Base-by-base conservation (phyloP, 2,329 filamentous ascomycete species). In the Dactylellina haptotyla region DNA sequence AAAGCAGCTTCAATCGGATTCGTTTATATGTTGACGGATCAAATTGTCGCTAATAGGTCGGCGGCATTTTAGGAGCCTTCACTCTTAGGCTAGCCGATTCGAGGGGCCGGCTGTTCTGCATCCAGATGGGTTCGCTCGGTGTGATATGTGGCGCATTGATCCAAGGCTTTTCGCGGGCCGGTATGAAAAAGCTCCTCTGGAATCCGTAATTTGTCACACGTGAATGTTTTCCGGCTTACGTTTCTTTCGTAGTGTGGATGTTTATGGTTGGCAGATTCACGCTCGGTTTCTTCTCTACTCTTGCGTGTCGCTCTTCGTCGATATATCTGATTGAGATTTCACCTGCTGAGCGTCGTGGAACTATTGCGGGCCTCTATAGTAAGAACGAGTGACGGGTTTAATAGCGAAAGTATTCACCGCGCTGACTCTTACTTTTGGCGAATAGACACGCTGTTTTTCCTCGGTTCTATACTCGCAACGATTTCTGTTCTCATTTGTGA, bases 261-360 rank as follows among this genome's bases (percentile, higher is more conserved):
- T 88, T 88, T 79, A 85, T 88, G 79, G 85, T 81, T 3, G 84
- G 85, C 4, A 81, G 85, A 20, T 86, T 87, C 76, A 77, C 86
- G 20, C 81, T 87, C 12, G 85, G 85, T 3, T 85, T 86, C 69
- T 87, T 87, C 41, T 86, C 87, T 41, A 83, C 84, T 1, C 86
- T 89, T 63, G 84, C 85, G 3, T 84, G 85, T 2, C 84, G 85
- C 3, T 86, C 87, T 5, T 87, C 85, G 0, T 88, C 88, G 1
- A 84, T 86, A 10, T 89, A 89, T 77, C 85, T 86, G 12, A 85
- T 87, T 43, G 88, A 90, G 78, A 83, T 88, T 64, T 84, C 86
- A 1, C 88, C 89, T 76, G 88, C 88, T 0, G 84, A 85, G 1
- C 87, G 86, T 78, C 84, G 88, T 75, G 87, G 87, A 37, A 82